These are phyloP conservation scores for Candida ficus DNA, from an alignment of 805 yeast species.

Conservation along the genomic window DNA sequence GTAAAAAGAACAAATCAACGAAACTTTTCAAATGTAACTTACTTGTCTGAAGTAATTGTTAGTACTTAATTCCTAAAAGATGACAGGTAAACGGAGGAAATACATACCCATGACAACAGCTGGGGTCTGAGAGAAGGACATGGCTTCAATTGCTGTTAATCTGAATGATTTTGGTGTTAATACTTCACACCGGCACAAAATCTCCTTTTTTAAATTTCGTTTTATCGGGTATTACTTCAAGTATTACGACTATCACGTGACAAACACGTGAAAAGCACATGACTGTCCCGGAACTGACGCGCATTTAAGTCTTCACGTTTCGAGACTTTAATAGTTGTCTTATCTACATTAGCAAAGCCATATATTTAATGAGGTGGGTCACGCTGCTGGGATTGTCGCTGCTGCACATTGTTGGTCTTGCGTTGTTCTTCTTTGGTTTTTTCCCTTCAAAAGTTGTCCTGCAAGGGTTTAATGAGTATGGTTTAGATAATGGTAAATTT, in stretches of 20 bases:
- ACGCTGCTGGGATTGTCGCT: slow-evolving; percentile 3
- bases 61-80: slow-evolving; percentile 12
- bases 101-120: slow-evolving; percentile 94
- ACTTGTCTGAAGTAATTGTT: slow-evolving; percentile 21
- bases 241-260: too few species aligned
- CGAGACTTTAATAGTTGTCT: too few species aligned
- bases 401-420: slow-evolving; percentile 47
- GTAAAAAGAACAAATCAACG: slow-evolving; percentile 4
- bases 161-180: too few species aligned
- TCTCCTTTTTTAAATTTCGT: slow-evolving; percentile 1
- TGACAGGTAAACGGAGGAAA: slow-evolving; percentile 12
- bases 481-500: slow-evolving; percentile 24
- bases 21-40: slow-evolving; percentile 7
- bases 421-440: slow-evolving; percentile 74
- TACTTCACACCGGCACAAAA: not conserved
- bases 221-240: not conserved
- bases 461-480: slow-evolving; percentile 46
- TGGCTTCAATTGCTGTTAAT: slow-evolving; percentile 7
- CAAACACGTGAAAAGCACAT: too few species aligned
- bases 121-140: slow-evolving; percentile 49
- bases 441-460: slow-evolving; percentile 85
- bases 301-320: too few species aligned
- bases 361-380: slow-evolving; percentile 11
- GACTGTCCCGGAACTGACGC: not conserved
- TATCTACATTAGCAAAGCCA: too few species aligned